Evolutionary conservation across 192 early-diverging fungal genomes (phyloP), one percentile per base, ranked within the genome.

Genomic region (Entrophospora sp.): DNA sequence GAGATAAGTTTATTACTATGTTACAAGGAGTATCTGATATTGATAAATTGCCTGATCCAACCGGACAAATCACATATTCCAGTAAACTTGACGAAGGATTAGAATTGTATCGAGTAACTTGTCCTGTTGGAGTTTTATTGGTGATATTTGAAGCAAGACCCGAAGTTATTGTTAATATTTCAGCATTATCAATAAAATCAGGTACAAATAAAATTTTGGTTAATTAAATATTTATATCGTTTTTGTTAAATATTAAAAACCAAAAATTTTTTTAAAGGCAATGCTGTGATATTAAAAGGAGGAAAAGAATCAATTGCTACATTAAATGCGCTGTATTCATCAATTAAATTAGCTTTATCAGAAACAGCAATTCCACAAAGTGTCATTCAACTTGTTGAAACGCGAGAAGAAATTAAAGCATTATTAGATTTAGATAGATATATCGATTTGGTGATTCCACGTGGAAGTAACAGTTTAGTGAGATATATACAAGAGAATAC

Each of bases 91-190:
- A 95, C 73, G 69, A 81, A 22, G 90, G 81, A 38, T 82, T 99
- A 51, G 89, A 94, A 49, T 73, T 99, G 32, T 99, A 91, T 77
- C 82, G 91, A 10, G 91, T 99, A 5, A 86, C 85, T 0, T 91
- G 89, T 52, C 95, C 97, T 32, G 92, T 99, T 14, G 97, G 97
- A 22, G 94, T 96, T 14, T 79, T 96, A 30, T 77, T 99, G 75
- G 93, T 95, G 44, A 99, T 99, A 49, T 99, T 99, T 63, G 97
- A 99, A 79, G 93, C 97, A 16, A 85, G 97, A 22, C 97, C 97
- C 27, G 97, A 99, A 75, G 97, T 98, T 2, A 93, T 97, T 27
- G 97, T 96, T 12, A 95, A 99, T 65, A 97, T 99, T 65, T 90
- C 94, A 1, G 87, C 88, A 9, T 77, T 99, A 69, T 90, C 95